phyloP scores from a whole-genome alignment of 768 basidiomycete genomes.

The Suillus placidus region DNA sequence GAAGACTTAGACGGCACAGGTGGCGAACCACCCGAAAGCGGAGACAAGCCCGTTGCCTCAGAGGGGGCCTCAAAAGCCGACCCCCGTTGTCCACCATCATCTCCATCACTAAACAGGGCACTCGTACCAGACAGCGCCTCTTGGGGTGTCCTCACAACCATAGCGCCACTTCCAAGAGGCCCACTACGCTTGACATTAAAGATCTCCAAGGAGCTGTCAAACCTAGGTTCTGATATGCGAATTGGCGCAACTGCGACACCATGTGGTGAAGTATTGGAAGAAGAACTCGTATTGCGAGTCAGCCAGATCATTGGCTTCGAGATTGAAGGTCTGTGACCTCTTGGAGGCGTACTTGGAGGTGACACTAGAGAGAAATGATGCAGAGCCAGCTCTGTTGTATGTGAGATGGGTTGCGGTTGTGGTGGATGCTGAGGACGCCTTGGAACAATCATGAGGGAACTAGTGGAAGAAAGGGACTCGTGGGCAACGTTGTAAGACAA shows the following conservation, averaged over 20 bases:
- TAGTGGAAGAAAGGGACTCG: not conserved
- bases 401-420: conserved; percentile 15
- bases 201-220: conserved; percentile 36
- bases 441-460: conserved; percentile 27
- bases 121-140: conserved; percentile 59
- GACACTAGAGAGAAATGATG: conserved; percentile 22
- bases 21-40: conserved; percentile 50
- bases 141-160: conserved; percentile 76
- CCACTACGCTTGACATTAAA: conserved; percentile 42
- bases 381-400: conserved; percentile 33
- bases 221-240: conserved; percentile 48
- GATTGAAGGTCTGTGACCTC: conserved; percentile 39
- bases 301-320: conserved; percentile 49
- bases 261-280: conserved; percentile 30
- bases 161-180: conserved; percentile 70
- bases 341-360: conserved; percentile 32
- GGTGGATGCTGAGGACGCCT: conserved; percentile 25
- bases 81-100: conserved; percentile 15
- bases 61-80: conserved; percentile 17
- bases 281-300: conserved; percentile 38
- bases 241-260: conserved; percentile 32
- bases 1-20: conserved; percentile 44
- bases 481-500: conserved; percentile 8
- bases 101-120: conserved; percentile 16
- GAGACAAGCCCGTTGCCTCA: conserved; percentile 25